Conservation (phyloP, 768 basidiomycete species). For the Auricularia heimuer region DNA sequence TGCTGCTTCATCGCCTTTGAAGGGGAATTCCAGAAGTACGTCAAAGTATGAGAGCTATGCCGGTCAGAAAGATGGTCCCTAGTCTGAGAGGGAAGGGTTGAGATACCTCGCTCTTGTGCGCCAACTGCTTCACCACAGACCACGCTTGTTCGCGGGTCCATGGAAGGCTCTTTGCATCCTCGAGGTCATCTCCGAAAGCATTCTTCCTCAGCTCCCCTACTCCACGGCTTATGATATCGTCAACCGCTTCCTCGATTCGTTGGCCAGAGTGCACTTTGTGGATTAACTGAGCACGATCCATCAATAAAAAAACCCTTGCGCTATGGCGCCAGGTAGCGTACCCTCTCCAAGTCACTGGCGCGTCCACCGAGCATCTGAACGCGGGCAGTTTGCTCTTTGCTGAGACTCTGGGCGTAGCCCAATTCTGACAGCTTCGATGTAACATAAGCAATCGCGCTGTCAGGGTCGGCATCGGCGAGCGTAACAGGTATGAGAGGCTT, state of each 20-base stretch:
- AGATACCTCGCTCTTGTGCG: constrained; percentile 50
- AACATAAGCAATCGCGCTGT: constrained; percentile 73
- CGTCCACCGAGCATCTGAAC: constrained; percentile 81
- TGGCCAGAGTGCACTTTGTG: constrained; percentile 75
- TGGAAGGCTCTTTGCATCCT: constrained; percentile 71
- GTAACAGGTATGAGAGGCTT: constrained; percentile 73
- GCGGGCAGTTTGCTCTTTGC: constrained; percentile 41
- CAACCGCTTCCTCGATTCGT: constrained; percentile 68
- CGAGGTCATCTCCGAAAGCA: constrained; percentile 85
- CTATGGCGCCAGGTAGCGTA: constrained; percentile 25
- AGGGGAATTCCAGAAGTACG: constrained; percentile 71
- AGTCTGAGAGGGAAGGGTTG: constrained; percentile 5
- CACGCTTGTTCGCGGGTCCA: constrained; percentile 90
- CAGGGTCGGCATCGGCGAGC: constrained; percentile 75
- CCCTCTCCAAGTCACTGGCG: constrained; percentile 79
- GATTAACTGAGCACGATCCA: constrained; percentile 44
- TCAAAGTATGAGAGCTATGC: constrained; percentile 74
- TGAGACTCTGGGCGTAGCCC: constrained; percentile 36
- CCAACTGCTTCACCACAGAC: constrained; percentile 65
- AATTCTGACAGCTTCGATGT: constrained; percentile 62
- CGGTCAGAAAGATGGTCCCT: neutral
- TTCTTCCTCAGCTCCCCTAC: constrained; percentile 80
- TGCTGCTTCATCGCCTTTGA: constrained; percentile 81
- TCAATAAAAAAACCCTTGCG: neutral
- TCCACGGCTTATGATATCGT: constrained; percentile 76